These are phyloP conservation scores for Kappamyces sp. DNA, from an alignment of 192 early-diverging fungal species.

Conservation along the genomic window DNA sequence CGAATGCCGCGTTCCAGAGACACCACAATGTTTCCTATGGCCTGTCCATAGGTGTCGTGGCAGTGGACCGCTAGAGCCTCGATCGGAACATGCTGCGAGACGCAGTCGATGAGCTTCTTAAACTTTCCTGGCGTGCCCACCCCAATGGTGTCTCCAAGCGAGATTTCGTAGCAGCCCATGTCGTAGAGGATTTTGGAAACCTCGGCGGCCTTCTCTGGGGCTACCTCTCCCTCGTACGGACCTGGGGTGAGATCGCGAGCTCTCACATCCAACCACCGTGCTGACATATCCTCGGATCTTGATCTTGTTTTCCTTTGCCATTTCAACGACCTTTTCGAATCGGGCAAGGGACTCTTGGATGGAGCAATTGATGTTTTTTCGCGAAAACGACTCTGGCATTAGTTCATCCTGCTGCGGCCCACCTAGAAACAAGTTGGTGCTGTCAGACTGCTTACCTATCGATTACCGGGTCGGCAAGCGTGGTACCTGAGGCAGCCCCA, in stretches of 20 bases:
- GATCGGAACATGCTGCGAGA: slow-evolving; percentile 63
- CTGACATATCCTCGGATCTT: slow-evolving; percentile 82
- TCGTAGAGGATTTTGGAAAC: slow-evolving; percentile 69
- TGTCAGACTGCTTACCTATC: background rate
- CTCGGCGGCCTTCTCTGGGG: slow-evolving; percentile 60
- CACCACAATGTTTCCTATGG: slow-evolving; percentile 83
- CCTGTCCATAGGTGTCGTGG: slow-evolving; percentile 97
- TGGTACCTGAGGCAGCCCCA: slow-evolving; percentile 55
- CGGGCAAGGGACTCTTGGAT: slow-evolving; percentile 74
- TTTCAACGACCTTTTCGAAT: slow-evolving; percentile 60
- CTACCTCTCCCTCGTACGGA: slow-evolving; percentile 81
- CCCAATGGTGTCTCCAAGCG: slow-evolving; percentile 94
- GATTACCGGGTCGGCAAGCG: too few relatives aligned
- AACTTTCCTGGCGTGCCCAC: slow-evolving; percentile 62
- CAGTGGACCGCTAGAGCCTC: slow-evolving; percentile 84
- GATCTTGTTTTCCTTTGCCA: slow-evolving; percentile 57
- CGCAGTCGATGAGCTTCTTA: slow-evolving; percentile 61
- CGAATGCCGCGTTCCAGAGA: slow-evolving; percentile 78
- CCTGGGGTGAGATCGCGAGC: too few relatives aligned
- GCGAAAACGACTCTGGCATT: slow-evolving; percentile 71
- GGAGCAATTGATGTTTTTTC: slow-evolving; percentile 89
- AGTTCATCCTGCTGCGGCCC: background rate
- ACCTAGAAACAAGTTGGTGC: background rate
- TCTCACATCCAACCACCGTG: slow-evolving; percentile 74
- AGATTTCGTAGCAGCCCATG: slow-evolving; percentile 96